A percentile compares a stretch with the other conserved stretches of the same genome.
Evolutionary conservation across 176 grass and related monocot species (phyloP).

Genomic region (Carex myosuroides): DNA sequence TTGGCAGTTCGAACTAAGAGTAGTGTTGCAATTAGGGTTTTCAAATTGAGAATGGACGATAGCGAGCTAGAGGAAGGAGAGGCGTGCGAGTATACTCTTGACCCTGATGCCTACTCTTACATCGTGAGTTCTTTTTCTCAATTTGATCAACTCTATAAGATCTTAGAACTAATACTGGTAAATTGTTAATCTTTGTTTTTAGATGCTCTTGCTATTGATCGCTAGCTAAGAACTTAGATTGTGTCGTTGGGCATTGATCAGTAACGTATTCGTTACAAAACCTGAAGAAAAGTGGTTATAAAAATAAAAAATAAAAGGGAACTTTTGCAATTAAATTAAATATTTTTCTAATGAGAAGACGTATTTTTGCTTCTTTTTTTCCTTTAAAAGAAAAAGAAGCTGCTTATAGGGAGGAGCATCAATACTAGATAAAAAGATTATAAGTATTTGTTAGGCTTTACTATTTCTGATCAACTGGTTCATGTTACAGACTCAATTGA

Average conservation of each 20-base stretch:
- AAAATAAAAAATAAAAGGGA: not conserved
- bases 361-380: not conserved
- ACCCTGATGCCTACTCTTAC: constrained; percentile 87
- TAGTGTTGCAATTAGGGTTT: constrained; percentile 17
- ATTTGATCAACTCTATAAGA: constrained; percentile 17
- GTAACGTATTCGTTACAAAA: not conserved
- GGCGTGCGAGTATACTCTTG: constrained; percentile 55
- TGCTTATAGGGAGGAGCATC: not conserved
- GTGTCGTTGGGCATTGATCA: not conserved
- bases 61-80: constrained; percentile 84
- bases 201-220: constrained; percentile 3
- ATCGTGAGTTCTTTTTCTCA: constrained; percentile 52
- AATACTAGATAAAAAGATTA: not conserved
- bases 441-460: not conserved
- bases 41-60: constrained; percentile 30
- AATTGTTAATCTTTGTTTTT: not conserved
- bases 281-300: not conserved
- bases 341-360: not conserved
- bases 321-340: constrained; percentile 8
- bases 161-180: not conserved
- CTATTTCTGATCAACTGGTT: not conserved
- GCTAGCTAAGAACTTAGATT: constrained; percentile 7
- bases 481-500: not conserved
- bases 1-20: not conserved
- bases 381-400: not conserved